Evolutionary conservation across 306 rosid genomes (phyloP).

Genomic region (Fragaria vesca): DNA sequence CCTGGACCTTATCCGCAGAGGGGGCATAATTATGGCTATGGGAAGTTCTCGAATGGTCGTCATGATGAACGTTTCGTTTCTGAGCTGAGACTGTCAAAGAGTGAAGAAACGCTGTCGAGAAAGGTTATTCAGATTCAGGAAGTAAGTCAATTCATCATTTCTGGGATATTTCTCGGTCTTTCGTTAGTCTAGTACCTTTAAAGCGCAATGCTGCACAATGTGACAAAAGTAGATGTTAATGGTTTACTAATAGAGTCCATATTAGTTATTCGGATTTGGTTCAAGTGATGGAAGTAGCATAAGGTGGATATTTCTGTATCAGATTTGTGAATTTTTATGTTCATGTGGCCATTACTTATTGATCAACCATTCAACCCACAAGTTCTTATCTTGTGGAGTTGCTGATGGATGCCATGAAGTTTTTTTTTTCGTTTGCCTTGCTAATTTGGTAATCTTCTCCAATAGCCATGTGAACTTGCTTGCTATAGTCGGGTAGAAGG

Average conservation of each 20-base stretch:
- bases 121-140: conserved; percentile 55
- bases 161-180: background rate
- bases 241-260: background rate
- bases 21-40: conserved; percentile 61
- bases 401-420: background rate
- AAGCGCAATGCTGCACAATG: background rate
- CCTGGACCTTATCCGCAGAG: conserved; percentile 91
- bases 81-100: conserved; percentile 78
- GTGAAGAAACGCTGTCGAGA: conserved; percentile 59
- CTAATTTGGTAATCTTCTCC: conserved; percentile 33
- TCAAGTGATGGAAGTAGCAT: background rate
- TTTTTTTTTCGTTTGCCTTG: background rate
- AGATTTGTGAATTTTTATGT: background rate
- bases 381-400: background rate
- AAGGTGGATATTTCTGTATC: background rate
- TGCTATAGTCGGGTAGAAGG: conserved; percentile 92
- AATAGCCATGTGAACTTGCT: conserved; percentile 82
- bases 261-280: background rate
- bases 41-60: conserved; percentile 65
- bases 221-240: background rate
- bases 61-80: conserved; percentile 82
- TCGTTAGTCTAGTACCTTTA: background rate
- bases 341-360: background rate
- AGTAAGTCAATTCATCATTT: conserved; percentile 23
- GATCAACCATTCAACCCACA: background rate